These are phyloP conservation scores for Aureobasidium mangrovei DNA, from an alignment of 2,329 filamentous ascomycete genomes.

Conservation along the genomic window DNA sequence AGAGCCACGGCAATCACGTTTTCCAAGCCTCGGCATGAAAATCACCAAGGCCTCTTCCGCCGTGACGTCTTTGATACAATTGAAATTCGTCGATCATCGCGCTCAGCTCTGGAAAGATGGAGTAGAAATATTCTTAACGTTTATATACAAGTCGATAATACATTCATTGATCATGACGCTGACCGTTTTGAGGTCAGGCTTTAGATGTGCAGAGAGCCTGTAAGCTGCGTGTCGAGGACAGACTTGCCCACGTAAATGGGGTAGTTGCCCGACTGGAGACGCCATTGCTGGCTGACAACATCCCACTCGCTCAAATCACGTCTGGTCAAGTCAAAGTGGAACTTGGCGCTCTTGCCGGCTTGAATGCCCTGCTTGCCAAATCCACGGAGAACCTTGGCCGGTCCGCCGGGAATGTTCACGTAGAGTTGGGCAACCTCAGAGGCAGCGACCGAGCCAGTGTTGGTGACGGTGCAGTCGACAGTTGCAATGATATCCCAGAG, in stretches of 20 bases:
- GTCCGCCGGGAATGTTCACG: conserved; percentile 21
- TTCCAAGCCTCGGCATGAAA: no score
- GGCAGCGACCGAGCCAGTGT: conserved; percentile 41
- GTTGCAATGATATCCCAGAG: conserved; percentile 44
- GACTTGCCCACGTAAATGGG: conserved; percentile 39
- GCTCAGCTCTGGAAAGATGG: no score
- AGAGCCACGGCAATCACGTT: no score
- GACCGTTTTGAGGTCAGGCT: not conserved
- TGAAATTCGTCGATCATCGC: no score
- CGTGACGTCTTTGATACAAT: no score
- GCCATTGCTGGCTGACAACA: conserved; percentile 40
- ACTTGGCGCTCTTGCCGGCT: conserved; percentile 24
- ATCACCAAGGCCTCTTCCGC: no score
- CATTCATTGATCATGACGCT: no score
- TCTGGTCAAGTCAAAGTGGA: conserved; percentile 32
- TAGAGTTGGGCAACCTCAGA: conserved; percentile 47
- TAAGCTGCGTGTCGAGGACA: conserved; percentile 27
- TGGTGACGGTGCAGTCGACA: conserved; percentile 42
- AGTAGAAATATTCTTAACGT: no score
- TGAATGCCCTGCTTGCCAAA: conserved; percentile 26
- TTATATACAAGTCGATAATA: no score
- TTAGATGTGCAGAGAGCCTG: conserved; percentile 15
- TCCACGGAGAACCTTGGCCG: conserved; percentile 25
- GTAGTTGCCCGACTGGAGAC: conserved; percentile 37
- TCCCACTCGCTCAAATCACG: conserved; percentile 45